Conservation (phyloP, 2,329 filamentous ascomycete species). For the Albophoma yamanashiensis region DNA sequence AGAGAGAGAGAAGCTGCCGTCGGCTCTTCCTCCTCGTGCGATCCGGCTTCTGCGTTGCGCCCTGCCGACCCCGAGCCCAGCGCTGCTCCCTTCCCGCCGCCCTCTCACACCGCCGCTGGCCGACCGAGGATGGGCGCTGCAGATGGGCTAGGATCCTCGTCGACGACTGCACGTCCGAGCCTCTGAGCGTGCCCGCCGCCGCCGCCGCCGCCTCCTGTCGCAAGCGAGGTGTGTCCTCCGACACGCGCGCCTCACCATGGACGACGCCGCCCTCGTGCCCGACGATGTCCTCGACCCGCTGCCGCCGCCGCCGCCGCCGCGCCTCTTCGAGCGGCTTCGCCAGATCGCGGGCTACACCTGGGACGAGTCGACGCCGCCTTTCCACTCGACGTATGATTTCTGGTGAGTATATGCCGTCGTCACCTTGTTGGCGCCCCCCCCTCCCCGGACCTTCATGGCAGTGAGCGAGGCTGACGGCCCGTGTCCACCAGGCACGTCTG, state of each 20-base stretch:
- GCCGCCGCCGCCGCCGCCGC: constrained; percentile 50
- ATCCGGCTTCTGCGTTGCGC: not conserved
- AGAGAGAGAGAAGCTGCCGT: not conserved
- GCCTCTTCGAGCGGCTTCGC: constrained; percentile 61
- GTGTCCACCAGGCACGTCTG: constrained; percentile 47
- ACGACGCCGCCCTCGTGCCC: constrained; percentile 34
- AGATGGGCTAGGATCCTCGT: constrained; percentile 13
- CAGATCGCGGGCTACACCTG: constrained; percentile 67
- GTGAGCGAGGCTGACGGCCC: not conserved
- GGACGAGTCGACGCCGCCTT: constrained; percentile 52
- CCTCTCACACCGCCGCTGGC: constrained; percentile 3
- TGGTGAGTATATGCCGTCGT: constrained; percentile 42
- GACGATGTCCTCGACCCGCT: constrained; percentile 53
- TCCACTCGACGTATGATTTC: constrained; percentile 72
- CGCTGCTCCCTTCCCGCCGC: not conserved
- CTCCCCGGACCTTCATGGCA: not conserved
- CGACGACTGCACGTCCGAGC: constrained; percentile 16
- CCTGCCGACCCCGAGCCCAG: not conserved
- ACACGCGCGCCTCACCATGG: constrained; percentile 29
- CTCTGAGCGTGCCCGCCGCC: constrained; percentile 5
- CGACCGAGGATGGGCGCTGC: constrained; percentile 22
- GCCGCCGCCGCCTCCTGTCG: not conserved
- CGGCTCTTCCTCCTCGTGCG: not conserved
- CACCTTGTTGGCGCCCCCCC: not conserved
- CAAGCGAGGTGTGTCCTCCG: not conserved